Evolutionary conservation across 805 yeast genomes (phyloP), one percentile per base, ranked within the genome.

Genomic region (Suhomyces sp.): DNA sequence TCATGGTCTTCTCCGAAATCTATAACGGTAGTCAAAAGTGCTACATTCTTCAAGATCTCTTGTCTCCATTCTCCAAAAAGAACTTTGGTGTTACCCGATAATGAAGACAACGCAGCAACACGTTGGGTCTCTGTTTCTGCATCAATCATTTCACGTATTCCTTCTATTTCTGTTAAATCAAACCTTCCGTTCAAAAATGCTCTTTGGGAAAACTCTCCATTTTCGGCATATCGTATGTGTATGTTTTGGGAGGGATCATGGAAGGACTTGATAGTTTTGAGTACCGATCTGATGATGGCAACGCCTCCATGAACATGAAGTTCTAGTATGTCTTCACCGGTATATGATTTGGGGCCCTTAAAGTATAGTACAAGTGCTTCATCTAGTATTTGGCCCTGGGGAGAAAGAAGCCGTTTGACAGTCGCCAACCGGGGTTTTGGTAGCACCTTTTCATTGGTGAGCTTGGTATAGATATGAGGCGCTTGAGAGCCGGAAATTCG

Each of bases 1-100:
- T 86, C 95, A 39, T 87, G 87, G 50, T 93, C 98, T 38, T 93
- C 98, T 6, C 96, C 91, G 59, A 93, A 93, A 60, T 93, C 98
- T 25, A 93, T 87, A 2, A 90, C 72, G 0, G 98, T 96, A 0
- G 98, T 79, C 35, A 91, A 57, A 33, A 82, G 60, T 0, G 96
- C 95, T 34, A 83, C 74, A 39, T 78, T 73, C 3, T 79, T 63
- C 2, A 91, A 69, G 2, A 93, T 70, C 12, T 68, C 59, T 5
- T 68, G 51, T 49, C 96, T 70, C 97, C 98, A 90, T 1, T 51
- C 19, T 6, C 56, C 51, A 51, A 86, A 86, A 19, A 75, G 44
- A 3, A 50, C 42, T 38, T 73, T 77, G 28, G 81, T 79, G 20
- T 71, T 63, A 1, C 98, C 97, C 6, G 78, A 74, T 44, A 91